Base-by-base conservation (phyloP, 768 basidiomycete species). In the Naganishia kalamii region DNA sequence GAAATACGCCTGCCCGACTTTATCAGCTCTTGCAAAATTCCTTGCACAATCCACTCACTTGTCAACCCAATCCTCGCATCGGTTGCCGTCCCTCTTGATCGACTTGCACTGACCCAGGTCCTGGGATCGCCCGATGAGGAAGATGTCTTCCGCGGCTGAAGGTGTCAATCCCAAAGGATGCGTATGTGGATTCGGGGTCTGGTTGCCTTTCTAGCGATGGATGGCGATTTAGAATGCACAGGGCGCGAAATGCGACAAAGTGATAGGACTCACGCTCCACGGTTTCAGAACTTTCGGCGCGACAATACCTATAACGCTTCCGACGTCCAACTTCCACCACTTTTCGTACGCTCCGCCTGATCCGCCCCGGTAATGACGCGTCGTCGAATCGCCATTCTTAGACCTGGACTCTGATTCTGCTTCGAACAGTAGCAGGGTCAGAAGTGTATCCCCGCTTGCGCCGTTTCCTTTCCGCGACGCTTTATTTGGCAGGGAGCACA, bases 311-410 rank as follows among this genome's bases (percentile, higher is more conserved):
- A 98, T 81, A 4, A 98, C 92, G 50, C 90, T 87, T 1, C 96
- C 96, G 69, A 92, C 88, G 65, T 85, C 85, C 62, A 94, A 78
- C 71, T 90, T 90, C 52, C 89, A 87, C 75, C 75, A 77, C 54
- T 84, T 81, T 76, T 98, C 96, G 72, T 89, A 98, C 3, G 92
- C 93, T 4, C 96, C 96, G 6, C 86, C 85, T 69, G 90, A 92
- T 2, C 94, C 94, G 0, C 96, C 94, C 69, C 82, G 84, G 76
- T 92, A 94, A 5, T 47, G 41, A 7, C 30, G 32, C 23, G 37
- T 60, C 2, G 41, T 25, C 2, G 43, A 19, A 25, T 59, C 64
- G 10, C 51, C 51, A 19, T 15, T 51, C 17, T 15, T 41, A 10
- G 32, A 37, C 41, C 13, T 41, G 12, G 51, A 43, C 3, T 81